Conservation (phyloP, 306 rosid genomes). For the Purshia tridentata region DNA sequence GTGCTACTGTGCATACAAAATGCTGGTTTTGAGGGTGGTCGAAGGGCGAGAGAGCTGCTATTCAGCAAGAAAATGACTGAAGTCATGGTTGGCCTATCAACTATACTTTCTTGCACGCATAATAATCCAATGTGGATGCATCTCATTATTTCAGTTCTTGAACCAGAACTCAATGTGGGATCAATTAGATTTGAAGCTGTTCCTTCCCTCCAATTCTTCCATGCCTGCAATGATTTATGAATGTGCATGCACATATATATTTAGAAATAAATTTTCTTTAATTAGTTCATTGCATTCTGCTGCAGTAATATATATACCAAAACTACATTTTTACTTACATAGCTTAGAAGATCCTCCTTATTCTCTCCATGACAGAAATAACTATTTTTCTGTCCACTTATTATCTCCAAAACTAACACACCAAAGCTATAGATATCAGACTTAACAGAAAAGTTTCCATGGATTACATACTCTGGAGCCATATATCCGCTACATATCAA, state of each 20-base stretch:
- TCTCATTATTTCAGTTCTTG: conserved; percentile 24
- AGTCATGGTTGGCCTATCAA: conserved; percentile 32
- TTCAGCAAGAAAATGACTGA: conserved; percentile 34
- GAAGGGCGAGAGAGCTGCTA: conserved; percentile 15
- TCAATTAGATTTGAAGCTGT: background rate
- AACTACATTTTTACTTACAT: too few species aligned
- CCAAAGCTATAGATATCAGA: too few species aligned
- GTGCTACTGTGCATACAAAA: background rate
- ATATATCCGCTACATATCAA: too few species aligned
- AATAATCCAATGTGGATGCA: conserved; percentile 40
- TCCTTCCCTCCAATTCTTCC: conserved; percentile 28
- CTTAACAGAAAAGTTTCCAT: too few species aligned
- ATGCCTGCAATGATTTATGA: conserved; percentile 11
- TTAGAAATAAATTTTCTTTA: background rate
- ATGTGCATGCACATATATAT: background rate
- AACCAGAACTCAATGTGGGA: background rate
- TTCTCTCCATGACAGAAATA: too few species aligned
- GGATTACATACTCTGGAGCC: too few species aligned
- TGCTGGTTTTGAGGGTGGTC: conserved; percentile 4
- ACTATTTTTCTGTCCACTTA: too few species aligned
- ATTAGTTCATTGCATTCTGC: too few species aligned
- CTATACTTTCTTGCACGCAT: conserved; percentile 36
- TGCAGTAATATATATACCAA: too few species aligned
- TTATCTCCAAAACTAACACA: too few species aligned
- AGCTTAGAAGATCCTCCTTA: conserved; percentile 4